Base-by-base conservation (phyloP, 1,139 yeast species). In the Kodamaea anthophila region DNA sequence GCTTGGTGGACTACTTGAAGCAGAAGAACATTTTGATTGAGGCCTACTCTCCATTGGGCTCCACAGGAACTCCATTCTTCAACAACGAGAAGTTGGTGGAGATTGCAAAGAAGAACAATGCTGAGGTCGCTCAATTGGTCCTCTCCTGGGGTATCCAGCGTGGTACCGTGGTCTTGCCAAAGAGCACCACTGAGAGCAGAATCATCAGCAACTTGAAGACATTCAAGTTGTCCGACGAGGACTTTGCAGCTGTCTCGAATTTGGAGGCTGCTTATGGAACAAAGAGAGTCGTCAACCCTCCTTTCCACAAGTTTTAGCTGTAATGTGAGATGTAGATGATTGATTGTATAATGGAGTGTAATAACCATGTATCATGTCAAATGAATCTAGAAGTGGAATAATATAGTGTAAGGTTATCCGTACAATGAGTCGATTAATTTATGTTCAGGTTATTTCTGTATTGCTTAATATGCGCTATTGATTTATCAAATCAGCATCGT, bases 21-120 rank as follows among this genome's bases (percentile, higher is more conserved):
- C 25, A 32, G 23, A 34, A 46, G 29, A 28, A 36, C 21, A 49
- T 49, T 16, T 16, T 37, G 24, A 27, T 45, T 28, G 46, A 47
- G 29, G 53, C 52, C 1, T 49, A 47, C 37, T 43, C 50, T 13
- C 53, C 53, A 7, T 44, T 49, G 37, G 52, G 52, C 3, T 44
- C 50, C 13, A 38, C 42, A n/a, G 37, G 39, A 23, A 38, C 48
- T 13, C 49, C 51, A 2, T 24, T 49, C 8, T 38, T 47, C 32
- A 30, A 34, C 24, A 42, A 47, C 27, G 35, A 38, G 10, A 33
- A 31, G 9, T 32, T 49, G 13, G 34, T 31, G 13, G 34, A 34
- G 18, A 31, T 49, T 23, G 51, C 51, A 10, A 30, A 33, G 13
- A 42, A 41, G 29, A 28, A 47, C 35, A 28, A 34, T 11, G 45